A percentile compares a stretch with the other conserved stretches of the same genome.
Evolutionary conservation across 2,329 filamentous ascomycete genomes (phyloP).

Genomic region (Graphilbum ipis-grandicollis): DNA sequence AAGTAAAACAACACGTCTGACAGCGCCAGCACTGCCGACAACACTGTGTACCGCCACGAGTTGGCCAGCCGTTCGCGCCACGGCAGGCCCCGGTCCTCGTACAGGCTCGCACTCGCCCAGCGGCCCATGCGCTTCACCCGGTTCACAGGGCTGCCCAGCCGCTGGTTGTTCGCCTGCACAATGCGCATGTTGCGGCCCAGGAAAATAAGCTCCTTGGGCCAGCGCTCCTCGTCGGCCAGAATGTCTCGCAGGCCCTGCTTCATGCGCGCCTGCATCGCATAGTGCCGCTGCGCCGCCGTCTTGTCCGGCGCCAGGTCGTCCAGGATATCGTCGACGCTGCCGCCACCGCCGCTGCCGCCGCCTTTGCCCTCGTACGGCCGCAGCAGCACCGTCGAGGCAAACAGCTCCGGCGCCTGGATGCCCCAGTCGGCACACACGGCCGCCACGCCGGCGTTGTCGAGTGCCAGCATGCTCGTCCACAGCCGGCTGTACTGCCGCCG

Average conservation of each 20-base stretch:
- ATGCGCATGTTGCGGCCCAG: constrained; percentile 85
- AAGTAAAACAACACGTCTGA: constrained; percentile 75
- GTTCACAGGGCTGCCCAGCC: constrained; percentile 77
- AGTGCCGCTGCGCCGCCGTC: constrained; percentile 56
- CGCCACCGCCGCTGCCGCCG: constrained; percentile 55
- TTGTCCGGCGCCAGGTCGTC: constrained; percentile 41
- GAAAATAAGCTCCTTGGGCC: constrained; percentile 82
- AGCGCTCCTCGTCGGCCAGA: constrained; percentile 70
- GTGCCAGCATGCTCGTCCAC: constrained; percentile 87
- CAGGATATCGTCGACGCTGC: constrained; percentile 49
- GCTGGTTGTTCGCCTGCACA: constrained; percentile 86
- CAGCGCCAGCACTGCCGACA: constrained; percentile 56
- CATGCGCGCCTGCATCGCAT: constrained; percentile 76
- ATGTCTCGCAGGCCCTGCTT: constrained; percentile 52
- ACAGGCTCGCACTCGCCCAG: constrained; percentile 77
- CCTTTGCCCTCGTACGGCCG: constrained; percentile 84
- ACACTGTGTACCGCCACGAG: constrained; percentile 64
- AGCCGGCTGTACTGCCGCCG: constrained; percentile 73
- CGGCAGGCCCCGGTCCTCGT: constrained; percentile 51
- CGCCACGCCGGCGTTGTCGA: constrained; percentile 69
- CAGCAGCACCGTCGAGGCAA: constrained; percentile 80
- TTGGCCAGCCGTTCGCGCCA: constrained; percentile 46
- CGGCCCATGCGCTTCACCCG: constrained; percentile 83
- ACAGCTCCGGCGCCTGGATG: constrained; percentile 74
- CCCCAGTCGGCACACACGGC: constrained; percentile 69